Base-by-base conservation (phyloP, 2,329 filamentous ascomycete species). In the Colletotrichum abscissum region DNA sequence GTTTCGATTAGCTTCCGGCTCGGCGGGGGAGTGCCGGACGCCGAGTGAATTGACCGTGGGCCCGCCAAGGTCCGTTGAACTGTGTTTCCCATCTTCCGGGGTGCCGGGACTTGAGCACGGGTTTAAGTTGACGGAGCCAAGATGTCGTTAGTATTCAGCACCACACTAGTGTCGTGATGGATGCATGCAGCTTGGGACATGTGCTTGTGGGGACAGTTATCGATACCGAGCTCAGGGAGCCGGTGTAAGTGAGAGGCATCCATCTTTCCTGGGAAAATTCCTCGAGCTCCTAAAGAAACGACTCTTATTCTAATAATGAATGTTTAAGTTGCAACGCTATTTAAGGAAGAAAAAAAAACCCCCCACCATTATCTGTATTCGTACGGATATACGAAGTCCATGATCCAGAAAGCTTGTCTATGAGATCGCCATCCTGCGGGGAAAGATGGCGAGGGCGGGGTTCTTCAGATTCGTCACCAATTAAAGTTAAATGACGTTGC, bases 401-500 rank as follows among this genome's bases (percentile, higher is more conserved):
- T 35, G 33, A 35, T 35, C 33, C 33, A 35, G 16, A 49, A 42
- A n/a, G 24, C 16, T 26, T 42, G 58, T 62, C 16, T 14, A 16
- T 28, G 19, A n/a, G 58, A 46, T 38, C 19, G 58, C 38, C 11
- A 19, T 22, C 19, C 16, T 42, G 62, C 30, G 49, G 62, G 62
- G 62, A 55, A 26, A 28, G 22, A 55, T 12, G n/a, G 19, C 22
- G 19, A 28, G 2, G 49, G 56, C 38, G 56, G 63, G 56, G 56
- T 60, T 52, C 38, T 67, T 62, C 49, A 33, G 24, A 12, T 33
- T 57, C 0, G 28, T 24, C 14, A 28, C 28, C 52, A 24, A 42
- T 72, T 55, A 64, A n/a, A 64, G 65, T 64, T 69, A 46, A 19
- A 63, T 56, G 54, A 55, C 52, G 69, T 69, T 63, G 62, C 69